phyloP scores from a whole-genome alignment of 2,329 filamentous ascomycete genomes.

The Pseudogymnoascus sp. region DNA sequence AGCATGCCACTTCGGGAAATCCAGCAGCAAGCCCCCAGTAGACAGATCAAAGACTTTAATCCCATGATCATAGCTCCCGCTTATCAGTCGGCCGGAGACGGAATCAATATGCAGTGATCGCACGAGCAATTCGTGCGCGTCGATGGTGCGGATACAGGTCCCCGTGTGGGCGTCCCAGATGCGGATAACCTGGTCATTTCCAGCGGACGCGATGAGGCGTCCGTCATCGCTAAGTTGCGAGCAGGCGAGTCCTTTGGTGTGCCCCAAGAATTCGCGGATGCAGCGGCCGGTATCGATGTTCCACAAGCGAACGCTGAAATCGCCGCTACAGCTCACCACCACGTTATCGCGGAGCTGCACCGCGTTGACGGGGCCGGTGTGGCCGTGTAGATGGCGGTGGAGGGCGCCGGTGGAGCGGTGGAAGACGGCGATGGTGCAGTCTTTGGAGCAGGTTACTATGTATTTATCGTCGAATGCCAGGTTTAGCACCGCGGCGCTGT shows the following conservation, averaged over 20 bases:
- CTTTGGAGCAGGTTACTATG: constrained; percentile 96
- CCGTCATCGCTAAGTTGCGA: constrained; percentile 94
- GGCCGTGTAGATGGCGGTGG: constrained; percentile 72
- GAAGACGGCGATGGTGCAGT: constrained; percentile 90
- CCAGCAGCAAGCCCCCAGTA: constrained; percentile 66
- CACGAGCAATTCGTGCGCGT: constrained; percentile 77
- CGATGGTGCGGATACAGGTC: constrained; percentile 69
- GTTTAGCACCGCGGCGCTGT: constrained; percentile 84
- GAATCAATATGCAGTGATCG: constrained; percentile 86
- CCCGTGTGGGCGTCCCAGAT: constrained; percentile 93
- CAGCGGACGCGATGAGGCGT: constrained; percentile 85
- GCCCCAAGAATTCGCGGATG: constrained; percentile 81
- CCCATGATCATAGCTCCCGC: constrained; percentile 88
- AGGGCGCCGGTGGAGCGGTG: constrained; percentile 70
- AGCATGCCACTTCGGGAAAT: constrained; percentile 89
- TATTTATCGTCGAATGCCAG: constrained; percentile 86
- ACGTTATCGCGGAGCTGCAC: constrained; percentile 91
- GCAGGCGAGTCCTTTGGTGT: constrained; percentile 89
- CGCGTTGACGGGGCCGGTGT: constrained; percentile 88
- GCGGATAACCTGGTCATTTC: constrained; percentile 91
- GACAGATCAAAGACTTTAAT: constrained; percentile 91
- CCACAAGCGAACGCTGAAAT: constrained; percentile 91
- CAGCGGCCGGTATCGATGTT: constrained; percentile 82
- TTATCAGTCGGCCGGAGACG: constrained; percentile 75
- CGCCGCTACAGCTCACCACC: constrained; percentile 86